Base-by-base conservation (phyloP, 2,329 filamentous ascomycete genomes). In the Metarhizium sp. region DNA sequence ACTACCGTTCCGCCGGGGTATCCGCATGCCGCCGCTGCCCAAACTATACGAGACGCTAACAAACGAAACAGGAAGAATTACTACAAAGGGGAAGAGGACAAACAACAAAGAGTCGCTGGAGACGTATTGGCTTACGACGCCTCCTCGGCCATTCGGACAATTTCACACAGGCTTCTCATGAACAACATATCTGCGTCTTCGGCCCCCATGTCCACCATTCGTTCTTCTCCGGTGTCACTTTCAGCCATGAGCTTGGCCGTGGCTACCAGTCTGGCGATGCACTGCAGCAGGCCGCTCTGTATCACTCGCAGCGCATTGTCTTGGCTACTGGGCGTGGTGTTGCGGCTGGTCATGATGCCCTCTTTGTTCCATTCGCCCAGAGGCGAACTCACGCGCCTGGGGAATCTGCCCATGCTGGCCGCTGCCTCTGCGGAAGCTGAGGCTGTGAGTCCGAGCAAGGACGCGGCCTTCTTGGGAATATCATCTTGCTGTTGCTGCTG, bases 401-500 rank as follows among this genome's bases (percentile, higher is more conserved):
- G 38, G 16, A 64, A 54, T 7, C 61, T 61, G 6, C 61, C 61
- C 55, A 64, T 59, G 20, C 60, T 60, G 13, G 58, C 58, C 2
- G 61, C 56, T 7, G 55, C 52, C 4, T 57, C 50, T 32, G 65
- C 59, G 25, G 62, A 58, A 3, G 62, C 59, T 3, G 69, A 58
- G 5, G 62, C 59, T 3, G 69, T 66, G 16, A 82, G 69, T 1
- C 79, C 79, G 1, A 82, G 73, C 0, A 82, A 63, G 4, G 68
- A 73, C 0, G 77, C 77, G 0, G 79, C 79, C 63, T 82, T 82
- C 56, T 71, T 73, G n/a, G 77, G 76, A 46, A 79, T 74, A 20
- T 70, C 67, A 10, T 68, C 69, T 56, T 62, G 59, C 57, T 61
- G 58, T 50, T 25, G 25, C 25, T 25, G 63, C 25, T 25, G 25